Conservation (phyloP, 2,329 filamentous ascomycete genomes). For the Monosporascus sp. region DNA sequence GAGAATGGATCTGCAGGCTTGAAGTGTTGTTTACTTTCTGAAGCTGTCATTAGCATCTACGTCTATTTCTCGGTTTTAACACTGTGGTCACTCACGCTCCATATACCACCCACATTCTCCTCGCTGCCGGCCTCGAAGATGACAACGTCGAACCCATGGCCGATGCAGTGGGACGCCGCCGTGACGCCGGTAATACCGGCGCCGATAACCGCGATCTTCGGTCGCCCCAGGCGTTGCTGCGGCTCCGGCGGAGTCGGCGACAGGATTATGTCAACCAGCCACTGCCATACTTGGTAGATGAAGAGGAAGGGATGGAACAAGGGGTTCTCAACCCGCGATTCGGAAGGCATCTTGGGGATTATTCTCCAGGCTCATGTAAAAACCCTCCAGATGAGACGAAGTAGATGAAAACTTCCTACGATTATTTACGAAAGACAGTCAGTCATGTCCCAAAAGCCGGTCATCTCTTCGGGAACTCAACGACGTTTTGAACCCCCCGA, state of each 20-base stretch:
- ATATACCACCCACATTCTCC: conserved; percentile 70
- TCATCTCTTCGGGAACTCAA: too few relatives aligned
- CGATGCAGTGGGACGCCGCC: conserved; percentile 75
- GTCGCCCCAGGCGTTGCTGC: conserved; percentile 49
- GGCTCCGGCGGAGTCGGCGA: conserved; percentile 65
- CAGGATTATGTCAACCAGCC: conserved; percentile 57
- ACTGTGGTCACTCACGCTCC: conserved; percentile 53
- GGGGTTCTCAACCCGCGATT: conserved; percentile 30
- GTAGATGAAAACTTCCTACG: too few relatives aligned
- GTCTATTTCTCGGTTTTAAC: background rate
- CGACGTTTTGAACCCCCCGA: too few relatives aligned
- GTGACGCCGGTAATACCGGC: conserved; percentile 71
- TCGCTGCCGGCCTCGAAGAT: conserved; percentile 70
- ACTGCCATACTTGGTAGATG: conserved; percentile 62
- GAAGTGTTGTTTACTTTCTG: conserved; percentile 78
- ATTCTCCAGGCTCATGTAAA: too few relatives aligned
- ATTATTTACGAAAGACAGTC: too few relatives aligned
- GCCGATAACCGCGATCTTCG: conserved; percentile 65
- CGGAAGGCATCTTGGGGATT: conserved; percentile 10
- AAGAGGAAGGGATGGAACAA: conserved; percentile 53
- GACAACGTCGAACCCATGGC: conserved; percentile 77
- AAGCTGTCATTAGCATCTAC: background rate
- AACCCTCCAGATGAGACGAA: too few relatives aligned
- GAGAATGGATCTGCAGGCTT: conserved; percentile 73
- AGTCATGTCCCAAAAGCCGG: too few relatives aligned